Evolutionary conservation across 148 eudicot species (phyloP), one percentile per base, ranked within the genome.

Genomic region (Heliamphora exappendiculata): DNA sequence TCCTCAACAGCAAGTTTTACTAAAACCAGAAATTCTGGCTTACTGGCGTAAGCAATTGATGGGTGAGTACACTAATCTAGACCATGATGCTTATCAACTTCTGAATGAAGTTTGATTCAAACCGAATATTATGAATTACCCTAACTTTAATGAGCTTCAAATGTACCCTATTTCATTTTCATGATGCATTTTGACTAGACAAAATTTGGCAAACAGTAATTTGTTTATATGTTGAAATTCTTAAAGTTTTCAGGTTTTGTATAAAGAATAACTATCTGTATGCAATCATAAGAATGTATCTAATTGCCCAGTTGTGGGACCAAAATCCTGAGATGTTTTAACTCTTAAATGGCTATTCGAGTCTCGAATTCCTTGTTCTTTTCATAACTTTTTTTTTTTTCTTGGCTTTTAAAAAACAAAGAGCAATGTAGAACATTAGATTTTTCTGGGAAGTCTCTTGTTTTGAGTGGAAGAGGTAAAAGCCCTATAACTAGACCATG

Each of bases 401-500:
- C 24, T 45, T 45, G 16, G 73, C 7, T 70, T 47, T 10, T 70
- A 20, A 0, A 65, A 63, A 39, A 49, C 4, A 44, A 39, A 45
- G 34, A 41, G 47, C 44, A 57, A 64, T 64, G 11, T 24, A 33
- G 69, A 62, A 71, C 28, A 14, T 4, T 47, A 33, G 47, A 66
- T 60, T 70, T 71, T 1, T 72, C 9, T 44, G 2, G 73, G 54
- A 76, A 66, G 39, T 16, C 44, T 34, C 24, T 37, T 26, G 63
- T 45, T 53, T 47, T n/a, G 47, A 33, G 62, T 60, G 62, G 76
- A 78, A 63, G 72, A 19, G 4, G 64, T 19, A 36, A 50, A n/a
- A 64, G 31, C 51, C 42, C 73, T 54, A 19, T 50, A 49, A 50
- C 76, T 24, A 60, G 9, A 72, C 41, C 57, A 75, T 70, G 26